Evolutionary conservation across 352 stramenopile genomes (phyloP), one percentile per base, ranked within the genome.

Genomic region (Globisporangium abappressorium): DNA sequence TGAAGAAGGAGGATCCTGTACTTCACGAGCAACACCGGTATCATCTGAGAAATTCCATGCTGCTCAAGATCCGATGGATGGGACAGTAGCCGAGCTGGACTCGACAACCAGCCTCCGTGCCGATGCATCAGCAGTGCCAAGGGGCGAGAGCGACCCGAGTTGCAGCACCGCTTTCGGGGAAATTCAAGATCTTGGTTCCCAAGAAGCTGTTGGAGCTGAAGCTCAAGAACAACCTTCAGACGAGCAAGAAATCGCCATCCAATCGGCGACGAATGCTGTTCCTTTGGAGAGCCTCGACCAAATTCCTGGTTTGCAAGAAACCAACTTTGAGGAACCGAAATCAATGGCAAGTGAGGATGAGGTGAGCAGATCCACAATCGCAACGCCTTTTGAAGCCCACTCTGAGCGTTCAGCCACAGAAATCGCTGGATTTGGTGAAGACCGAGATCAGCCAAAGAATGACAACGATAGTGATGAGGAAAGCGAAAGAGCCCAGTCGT

Each of bases 401-500:
- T 14, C 38, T 46, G 38, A 18, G 12, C 5, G 12, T 20, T 15
- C 24, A 20, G 7, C 26, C n/a, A 12, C 53, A 46, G 61, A 33
- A 5, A 34, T 7, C n/a, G 14, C 11, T 18, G 15, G 6, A 8
- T 28, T n/a, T 9, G 11, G 1, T 18, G 47, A 58, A 47, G 46
- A 58, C n/a, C 24, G 22, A 3, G 53, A 57, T 12, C 51, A 46
- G 38, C 36, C 14, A 12, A 20, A 18, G 11, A 20, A 18, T 47
- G 46, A 15, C 3, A n/a, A 5, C 12, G 46, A 54, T 9, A 54
- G 46, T 14, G 54, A 9, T 14, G 43, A 36, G 20, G 58, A n/a
- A 24, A 33, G 28, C 34, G 71, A 65, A 2, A 51, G 72, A 5
- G 60, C 55, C 5, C 28, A 20, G 8, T 46, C 30, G 7, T 70